phyloP scores from a whole-genome alignment of 2,329 filamentous ascomycete genomes.

The Cryphonectria nitschkei region DNA sequence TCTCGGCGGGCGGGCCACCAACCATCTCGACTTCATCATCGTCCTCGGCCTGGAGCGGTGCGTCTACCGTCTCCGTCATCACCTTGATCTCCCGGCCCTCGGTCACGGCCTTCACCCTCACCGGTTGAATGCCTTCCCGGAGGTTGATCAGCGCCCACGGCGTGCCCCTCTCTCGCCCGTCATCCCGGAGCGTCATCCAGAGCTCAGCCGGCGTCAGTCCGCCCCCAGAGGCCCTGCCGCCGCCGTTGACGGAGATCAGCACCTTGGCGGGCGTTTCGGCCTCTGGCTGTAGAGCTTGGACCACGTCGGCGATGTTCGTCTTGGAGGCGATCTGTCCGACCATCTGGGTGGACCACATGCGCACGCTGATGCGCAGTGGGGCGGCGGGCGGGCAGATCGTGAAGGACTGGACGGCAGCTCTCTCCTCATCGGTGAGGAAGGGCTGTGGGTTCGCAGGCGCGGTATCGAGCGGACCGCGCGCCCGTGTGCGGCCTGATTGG shows the following conservation, averaged over 20 bases:
- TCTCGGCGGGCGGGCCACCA: not conserved
- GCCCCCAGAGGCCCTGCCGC: slow-evolving; percentile 35
- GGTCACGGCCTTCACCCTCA: slow-evolving; percentile 3
- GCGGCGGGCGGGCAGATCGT: slow-evolving; percentile 51
- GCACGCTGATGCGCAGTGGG: slow-evolving; percentile 29
- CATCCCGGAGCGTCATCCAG: slow-evolving; percentile 44
- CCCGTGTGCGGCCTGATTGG: slow-evolving; percentile 39
- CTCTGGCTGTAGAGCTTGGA: slow-evolving; percentile 31
- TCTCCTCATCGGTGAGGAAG: slow-evolving; percentile 37
- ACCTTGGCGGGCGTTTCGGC: slow-evolving; percentile 37
- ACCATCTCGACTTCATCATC: not conserved
- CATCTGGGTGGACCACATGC: slow-evolving; percentile 31
- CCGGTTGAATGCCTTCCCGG: slow-evolving; percentile 33
- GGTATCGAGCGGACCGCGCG: slow-evolving; percentile 40
- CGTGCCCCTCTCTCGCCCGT: slow-evolving; percentile 47
- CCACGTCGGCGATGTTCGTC: slow-evolving; percentile 32
- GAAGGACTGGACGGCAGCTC: slow-evolving; percentile 51
- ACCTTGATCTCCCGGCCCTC: slow-evolving; percentile 17
- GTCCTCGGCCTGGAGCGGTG: slow-evolving; percentile 25
- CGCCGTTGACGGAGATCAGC: slow-evolving; percentile 40
- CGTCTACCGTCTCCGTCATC: slow-evolving; percentile 27
- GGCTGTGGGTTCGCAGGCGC: slow-evolving; percentile 42
- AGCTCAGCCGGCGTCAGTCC: slow-evolving; percentile 40
- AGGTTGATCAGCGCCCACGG: slow-evolving; percentile 39
- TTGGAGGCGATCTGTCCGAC: slow-evolving; percentile 27